These are phyloP conservation scores for Fraxinus latifolia DNA, from an alignment of 305 asterid species.

Conservation along the genomic window DNA sequence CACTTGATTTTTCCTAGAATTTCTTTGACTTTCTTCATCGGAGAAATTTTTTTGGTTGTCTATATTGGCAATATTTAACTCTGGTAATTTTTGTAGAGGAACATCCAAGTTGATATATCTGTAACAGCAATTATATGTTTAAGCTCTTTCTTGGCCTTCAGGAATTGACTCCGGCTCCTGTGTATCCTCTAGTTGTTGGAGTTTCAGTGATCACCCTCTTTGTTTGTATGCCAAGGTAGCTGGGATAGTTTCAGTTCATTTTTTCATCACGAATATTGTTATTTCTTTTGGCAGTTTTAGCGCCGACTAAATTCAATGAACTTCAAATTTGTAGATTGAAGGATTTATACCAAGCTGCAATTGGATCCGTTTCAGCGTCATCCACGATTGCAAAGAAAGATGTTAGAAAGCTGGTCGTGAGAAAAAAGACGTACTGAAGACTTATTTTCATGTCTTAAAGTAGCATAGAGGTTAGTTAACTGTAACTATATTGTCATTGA, in stretches of 20 bases:
- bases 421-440: constrained; percentile 67
- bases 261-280: background rate
- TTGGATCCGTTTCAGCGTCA: constrained; percentile 44
- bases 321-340: constrained; percentile 47
- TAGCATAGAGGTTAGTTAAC: background rate
- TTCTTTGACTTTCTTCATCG: background rate
- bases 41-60: background rate
- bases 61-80: background rate
- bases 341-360: constrained; percentile 58
- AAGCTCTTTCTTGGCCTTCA: constrained; percentile 28
- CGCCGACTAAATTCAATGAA: constrained; percentile 2
- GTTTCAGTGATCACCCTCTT: constrained; percentile 65
- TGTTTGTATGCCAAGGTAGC: constrained; percentile 87
- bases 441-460: background rate
- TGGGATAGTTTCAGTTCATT: background rate
- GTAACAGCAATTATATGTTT: constrained; percentile 15
- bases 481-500: background rate
- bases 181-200: constrained; percentile 80
- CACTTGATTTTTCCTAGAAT: background rate
- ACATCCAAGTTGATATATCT: background rate
- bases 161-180: constrained; percentile 88
- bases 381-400: constrained; percentile 55
- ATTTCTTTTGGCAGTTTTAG: background rate
- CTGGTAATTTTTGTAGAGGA: background rate
- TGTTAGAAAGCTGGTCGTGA: constrained; percentile 46